Evolutionary conservation across 2,329 filamentous ascomycete species (phyloP).

Genomic region (Xylariaceae sp.): DNA sequence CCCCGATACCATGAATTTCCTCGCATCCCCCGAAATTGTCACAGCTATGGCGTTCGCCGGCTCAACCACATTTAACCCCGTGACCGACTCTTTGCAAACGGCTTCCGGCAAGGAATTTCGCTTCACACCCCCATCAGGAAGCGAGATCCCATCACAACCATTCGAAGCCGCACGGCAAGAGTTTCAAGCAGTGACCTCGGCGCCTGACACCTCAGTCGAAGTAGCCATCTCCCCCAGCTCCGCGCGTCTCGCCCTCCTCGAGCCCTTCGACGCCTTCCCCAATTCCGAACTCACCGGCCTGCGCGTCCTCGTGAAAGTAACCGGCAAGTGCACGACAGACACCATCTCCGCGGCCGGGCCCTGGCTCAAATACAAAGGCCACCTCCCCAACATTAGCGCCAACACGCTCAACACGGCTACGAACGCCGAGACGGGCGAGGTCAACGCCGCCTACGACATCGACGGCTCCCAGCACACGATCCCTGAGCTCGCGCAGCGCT

Average conservation of each 20-base stretch:
- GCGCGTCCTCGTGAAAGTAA: constrained; percentile 89
- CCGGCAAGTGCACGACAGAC: constrained; percentile 97
- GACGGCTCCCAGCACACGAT: constrained; percentile 71
- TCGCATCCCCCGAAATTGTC: constrained; percentile 93
- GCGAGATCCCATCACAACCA: constrained; percentile 55
- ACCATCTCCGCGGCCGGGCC: constrained; percentile 96
- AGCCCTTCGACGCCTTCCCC: constrained; percentile 86
- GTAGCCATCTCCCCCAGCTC: constrained; percentile 85
- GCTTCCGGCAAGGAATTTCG: constrained; percentile 78
- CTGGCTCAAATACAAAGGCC: constrained; percentile 99
- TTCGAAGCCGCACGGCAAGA: constrained; percentile 69
- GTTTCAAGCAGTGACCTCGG: constrained; percentile 66
- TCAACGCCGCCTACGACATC: constrained; percentile 86
- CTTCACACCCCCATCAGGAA: constrained; percentile 75
- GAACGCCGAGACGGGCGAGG: constrained; percentile 88
- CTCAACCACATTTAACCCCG: constrained; percentile 90
- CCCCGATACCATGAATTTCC: constrained; percentile 95
- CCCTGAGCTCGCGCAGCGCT: constrained; percentile 79
- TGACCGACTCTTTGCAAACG: constrained; percentile 79
- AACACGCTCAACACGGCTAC: constrained; percentile 96
- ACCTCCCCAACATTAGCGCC: constrained; percentile 93
- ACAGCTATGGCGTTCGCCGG: constrained; percentile 95
- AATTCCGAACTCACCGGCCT: constrained; percentile 68
- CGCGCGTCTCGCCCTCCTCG: constrained; percentile 81
- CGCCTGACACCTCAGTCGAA: constrained; percentile 64